These are phyloP conservation scores for Aspergillus ochraceoroseus DNA, from an alignment of 2,329 filamentous ascomycete genomes.

Conservation along the genomic window DNA sequence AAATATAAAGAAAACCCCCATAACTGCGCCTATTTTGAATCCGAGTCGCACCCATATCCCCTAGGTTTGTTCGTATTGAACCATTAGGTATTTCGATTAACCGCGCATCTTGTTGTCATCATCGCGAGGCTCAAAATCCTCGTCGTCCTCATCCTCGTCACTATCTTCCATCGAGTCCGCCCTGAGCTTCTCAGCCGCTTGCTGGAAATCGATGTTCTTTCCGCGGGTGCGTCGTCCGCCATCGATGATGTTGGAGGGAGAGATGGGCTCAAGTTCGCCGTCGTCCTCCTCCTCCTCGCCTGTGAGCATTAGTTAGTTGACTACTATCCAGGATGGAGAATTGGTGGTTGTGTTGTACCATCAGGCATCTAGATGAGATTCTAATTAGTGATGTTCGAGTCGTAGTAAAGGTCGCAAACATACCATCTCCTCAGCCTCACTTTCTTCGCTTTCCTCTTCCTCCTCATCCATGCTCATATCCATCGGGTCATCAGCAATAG, in stretches of 20 bases:
- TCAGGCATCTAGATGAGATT: conserved; percentile 20
- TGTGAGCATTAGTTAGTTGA: conserved; percentile 7
- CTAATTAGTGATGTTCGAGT: conserved; percentile 1
- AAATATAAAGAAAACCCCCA: conserved; percentile 15
- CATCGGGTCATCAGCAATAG: conserved; percentile 49
- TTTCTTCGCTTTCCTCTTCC: conserved; percentile 67
- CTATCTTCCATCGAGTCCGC: conserved; percentile 59
- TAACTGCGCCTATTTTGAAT: conserved; percentile 21
- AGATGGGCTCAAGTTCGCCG: conserved; percentile 85
- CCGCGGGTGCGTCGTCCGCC: conserved; percentile 81
- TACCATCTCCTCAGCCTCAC: conserved; percentile 46
- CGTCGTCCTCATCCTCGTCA: conserved; percentile 51
- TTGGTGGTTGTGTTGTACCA: conserved; percentile 4
- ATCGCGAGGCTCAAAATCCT: conserved; percentile 37
- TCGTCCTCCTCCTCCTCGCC: conserved; percentile 64
- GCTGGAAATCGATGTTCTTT: conserved; percentile 86
- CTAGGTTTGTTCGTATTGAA: conserved; percentile 16
- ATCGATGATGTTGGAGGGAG: conserved; percentile 77
- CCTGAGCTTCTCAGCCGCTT: conserved; percentile 78
- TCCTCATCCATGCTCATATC: conserved; percentile 71
- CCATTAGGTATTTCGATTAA: conserved; percentile 22
- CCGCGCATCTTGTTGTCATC: conserved; percentile 42
- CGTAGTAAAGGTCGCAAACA: conserved; percentile 14
- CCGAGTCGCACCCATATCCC: conserved; percentile 16
- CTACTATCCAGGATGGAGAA: too few species aligned